Percentiles rank a stretch among this genome's conserved stretches.
phyloP scores from a whole-genome alignment of 75 land plant genomes.

The Isoetes taiwanensis region DNA sequence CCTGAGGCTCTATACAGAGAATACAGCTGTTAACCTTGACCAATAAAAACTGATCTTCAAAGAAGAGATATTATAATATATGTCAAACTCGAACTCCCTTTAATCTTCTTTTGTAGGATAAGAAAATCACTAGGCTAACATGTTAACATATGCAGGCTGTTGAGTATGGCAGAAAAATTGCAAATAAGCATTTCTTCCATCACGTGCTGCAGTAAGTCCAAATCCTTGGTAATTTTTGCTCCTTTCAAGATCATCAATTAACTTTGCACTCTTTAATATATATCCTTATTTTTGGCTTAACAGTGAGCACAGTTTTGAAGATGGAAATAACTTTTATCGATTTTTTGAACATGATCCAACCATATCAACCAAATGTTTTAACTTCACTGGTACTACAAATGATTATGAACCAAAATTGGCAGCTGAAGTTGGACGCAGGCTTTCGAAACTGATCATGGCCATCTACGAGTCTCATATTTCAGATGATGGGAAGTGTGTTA shows the following conservation, averaged over 20 bases:
- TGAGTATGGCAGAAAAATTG: conserved; percentile 62
- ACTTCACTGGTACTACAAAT: conserved; percentile 39
- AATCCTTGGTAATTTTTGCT: background rate
- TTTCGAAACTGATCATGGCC: conserved; percentile 40
- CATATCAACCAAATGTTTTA: conserved; percentile 43
- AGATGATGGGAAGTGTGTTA: conserved; percentile 66
- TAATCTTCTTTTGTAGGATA: background rate
- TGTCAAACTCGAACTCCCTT: conserved; percentile 1
- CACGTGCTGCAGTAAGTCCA: conserved; percentile 52
- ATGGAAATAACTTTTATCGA: conserved; percentile 67
- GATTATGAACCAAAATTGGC: conserved; percentile 52
- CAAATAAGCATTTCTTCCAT: conserved; percentile 40
- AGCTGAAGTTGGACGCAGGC: conserved; percentile 42
- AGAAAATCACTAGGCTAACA: too few relatives aligned
- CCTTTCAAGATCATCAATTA: background rate
- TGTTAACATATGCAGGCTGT: conserved; percentile 29
- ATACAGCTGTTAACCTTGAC: too few relatives aligned
- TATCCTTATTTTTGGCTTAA: background rate
- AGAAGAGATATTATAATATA: too few relatives aligned
- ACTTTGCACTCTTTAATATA: too few relatives aligned
- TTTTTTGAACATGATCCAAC: conserved; percentile 71
- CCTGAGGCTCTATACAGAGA: too few relatives aligned
- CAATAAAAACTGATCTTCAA: too few relatives aligned
- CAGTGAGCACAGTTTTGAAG: conserved; percentile 71
- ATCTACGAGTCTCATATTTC: conserved; percentile 65